Evolutionary conservation across 139 green algal genomes (phyloP).

Genomic region (Micractinium conductrix): DNA sequence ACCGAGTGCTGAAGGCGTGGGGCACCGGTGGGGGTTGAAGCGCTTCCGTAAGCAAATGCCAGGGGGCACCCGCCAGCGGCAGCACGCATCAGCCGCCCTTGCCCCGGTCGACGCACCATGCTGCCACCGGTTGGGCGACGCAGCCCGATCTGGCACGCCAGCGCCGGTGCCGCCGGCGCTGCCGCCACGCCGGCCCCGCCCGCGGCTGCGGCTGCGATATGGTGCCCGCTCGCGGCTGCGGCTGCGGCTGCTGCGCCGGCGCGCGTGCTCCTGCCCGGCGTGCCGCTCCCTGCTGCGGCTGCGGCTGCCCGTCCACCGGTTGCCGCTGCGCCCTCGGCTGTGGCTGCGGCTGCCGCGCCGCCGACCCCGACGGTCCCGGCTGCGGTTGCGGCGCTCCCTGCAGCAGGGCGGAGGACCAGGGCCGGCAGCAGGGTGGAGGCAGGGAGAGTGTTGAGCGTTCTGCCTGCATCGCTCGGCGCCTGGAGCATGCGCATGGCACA

Average conservation of each 20-base stretch:
- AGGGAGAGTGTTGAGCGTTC: too few relatives aligned
- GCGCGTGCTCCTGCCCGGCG: background rate
- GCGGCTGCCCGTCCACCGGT: background rate
- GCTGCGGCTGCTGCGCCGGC: background rate
- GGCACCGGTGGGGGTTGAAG: background rate
- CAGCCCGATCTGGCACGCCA: background rate
- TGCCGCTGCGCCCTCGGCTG: background rate
- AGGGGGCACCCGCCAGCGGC: too few relatives aligned
- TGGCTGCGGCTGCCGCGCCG: background rate
- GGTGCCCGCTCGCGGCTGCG: background rate
- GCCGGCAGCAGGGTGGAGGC: too few relatives aligned
- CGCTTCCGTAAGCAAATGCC: background rate
- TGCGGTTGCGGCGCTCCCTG: conserved; percentile 7
- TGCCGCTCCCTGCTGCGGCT: conserved; percentile 7
- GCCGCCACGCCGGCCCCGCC: background rate
- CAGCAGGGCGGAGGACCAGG: too few relatives aligned
- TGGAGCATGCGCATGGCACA: too few relatives aligned
- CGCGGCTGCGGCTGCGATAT: conserved; percentile 20
- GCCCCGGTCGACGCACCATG: conserved; percentile 1
- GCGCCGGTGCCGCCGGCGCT: too few relatives aligned
- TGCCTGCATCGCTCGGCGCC: too few relatives aligned
- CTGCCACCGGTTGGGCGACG: background rate
- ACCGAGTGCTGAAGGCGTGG: background rate
- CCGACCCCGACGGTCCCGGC: background rate
- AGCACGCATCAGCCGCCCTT: too few relatives aligned